A percentile compares a stretch with the other conserved stretches of the same genome.
Evolutionary conservation across 208 protist genomes (phyloP).

Genomic region (Herpetomonas tarakana): DNA sequence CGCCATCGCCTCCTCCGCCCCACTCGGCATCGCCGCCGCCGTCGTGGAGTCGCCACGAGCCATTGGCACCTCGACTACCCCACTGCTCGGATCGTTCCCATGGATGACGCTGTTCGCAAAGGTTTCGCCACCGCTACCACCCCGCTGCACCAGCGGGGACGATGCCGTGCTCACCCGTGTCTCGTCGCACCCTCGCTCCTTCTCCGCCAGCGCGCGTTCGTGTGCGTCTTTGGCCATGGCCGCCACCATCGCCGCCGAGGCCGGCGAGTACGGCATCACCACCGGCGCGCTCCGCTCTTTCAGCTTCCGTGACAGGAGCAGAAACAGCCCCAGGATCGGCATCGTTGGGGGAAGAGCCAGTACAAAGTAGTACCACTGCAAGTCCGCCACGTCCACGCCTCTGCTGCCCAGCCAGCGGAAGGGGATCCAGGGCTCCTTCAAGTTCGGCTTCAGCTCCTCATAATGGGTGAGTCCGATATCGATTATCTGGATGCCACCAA

Average conservation of each 20-base stretch:
- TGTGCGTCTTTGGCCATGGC: neutral
- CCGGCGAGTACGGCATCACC: neutral
- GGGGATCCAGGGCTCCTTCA: slow-evolving; percentile 29
- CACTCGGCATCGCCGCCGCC: neutral
- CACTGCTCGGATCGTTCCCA: neutral
- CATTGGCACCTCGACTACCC: neutral
- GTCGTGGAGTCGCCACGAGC: neutral
- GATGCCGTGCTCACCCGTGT: neutral
- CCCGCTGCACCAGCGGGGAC: neutral
- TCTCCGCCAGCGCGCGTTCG: neutral
- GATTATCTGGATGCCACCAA: slow-evolving; percentile 30
- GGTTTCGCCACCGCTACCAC: neutral
- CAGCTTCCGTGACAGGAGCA: slow-evolving; percentile 23
- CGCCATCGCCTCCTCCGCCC: neutral
- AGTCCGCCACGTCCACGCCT: slow-evolving; percentile 57
- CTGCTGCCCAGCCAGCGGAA: slow-evolving; percentile 52
- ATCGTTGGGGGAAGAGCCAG: slow-evolving; percentile 28
- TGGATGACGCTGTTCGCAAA: neutral
- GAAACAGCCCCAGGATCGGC: slow-evolving; percentile 37
- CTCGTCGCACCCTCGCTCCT: neutral
- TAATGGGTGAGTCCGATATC: slow-evolving; percentile 22
- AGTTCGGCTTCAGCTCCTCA: slow-evolving; percentile 26
- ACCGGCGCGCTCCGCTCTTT: neutral
- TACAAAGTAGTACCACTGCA: slow-evolving; percentile 66
- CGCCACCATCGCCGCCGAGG: no score